Conservation (phyloP, 768 basidiomycete genomes). For the Lactarius trivialis region DNA sequence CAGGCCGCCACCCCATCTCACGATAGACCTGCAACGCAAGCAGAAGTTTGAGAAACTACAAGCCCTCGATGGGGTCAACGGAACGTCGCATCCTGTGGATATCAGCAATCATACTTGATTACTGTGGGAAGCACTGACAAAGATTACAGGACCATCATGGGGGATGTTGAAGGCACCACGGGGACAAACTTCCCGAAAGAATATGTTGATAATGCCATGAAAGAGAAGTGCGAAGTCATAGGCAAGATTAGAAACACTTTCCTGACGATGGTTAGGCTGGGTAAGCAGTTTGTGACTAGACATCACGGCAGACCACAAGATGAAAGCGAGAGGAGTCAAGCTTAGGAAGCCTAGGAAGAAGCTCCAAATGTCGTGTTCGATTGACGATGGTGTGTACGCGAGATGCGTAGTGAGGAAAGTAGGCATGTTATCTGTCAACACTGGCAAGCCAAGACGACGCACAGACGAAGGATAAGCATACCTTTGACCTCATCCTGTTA, state of each 20-base stretch:
- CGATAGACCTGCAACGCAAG: constrained; percentile 77
- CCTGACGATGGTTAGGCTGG: neutral
- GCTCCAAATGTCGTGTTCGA: no score
- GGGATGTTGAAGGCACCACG: constrained; percentile 93
- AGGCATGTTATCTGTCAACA: no score
- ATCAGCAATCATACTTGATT: constrained; percentile 56
- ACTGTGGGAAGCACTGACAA: constrained; percentile 89
- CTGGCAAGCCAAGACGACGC: no score
- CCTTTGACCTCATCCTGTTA: no score
- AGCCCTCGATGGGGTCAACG: neutral
- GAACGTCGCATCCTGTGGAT: neutral
- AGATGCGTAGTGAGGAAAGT: no score
- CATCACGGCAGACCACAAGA: constrained; percentile 1
- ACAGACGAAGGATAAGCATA: no score
- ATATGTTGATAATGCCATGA: constrained; percentile 79
- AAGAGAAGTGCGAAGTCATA: constrained; percentile 81
- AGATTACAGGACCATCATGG: constrained; percentile 81
- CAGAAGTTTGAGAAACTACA: constrained; percentile 85
- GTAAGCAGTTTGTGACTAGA: neutral
- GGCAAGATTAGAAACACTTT: constrained; percentile 24
- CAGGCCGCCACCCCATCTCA: constrained; percentile 73
- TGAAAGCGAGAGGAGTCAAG: constrained; percentile 24
- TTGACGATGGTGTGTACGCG: no score
- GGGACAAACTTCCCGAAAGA: constrained; percentile 92
- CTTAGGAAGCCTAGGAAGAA: no score